Base-by-base conservation (phyloP, 2,329 filamentous ascomycete species). In the Colletotrichum sp. region DNA sequence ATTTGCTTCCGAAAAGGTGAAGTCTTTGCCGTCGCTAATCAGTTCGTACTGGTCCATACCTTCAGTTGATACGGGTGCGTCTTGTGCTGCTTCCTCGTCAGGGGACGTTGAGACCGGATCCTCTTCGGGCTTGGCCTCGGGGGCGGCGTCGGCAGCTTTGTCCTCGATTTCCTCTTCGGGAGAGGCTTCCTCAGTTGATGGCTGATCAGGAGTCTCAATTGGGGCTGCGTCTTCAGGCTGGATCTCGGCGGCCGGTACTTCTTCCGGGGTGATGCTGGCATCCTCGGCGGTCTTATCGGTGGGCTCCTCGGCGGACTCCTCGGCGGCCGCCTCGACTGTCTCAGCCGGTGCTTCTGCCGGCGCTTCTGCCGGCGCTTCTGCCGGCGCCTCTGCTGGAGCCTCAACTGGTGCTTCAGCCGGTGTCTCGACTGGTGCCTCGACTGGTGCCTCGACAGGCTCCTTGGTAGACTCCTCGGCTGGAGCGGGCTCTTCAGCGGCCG, bases 11-110 rank as follows among this genome's bases (percentile, higher is more conserved):
- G 63, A 57, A 48, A 75, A 68, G 34, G 28, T 75, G 18, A 48
- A 68, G 67, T 67, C 70, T 68, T 75, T 75, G 73, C 73, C 73
- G 57, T 75, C 73, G 60, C 73, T 68, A 12, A 73, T 75, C 36
- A 75, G 64, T 68, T 68, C 64, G 34, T 75, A 75, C 63, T 52
- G 38, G 34, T 75, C 64, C 73, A 75, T 75, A 75, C 73, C 73
- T 75, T 75, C 73, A 43, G 70, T 60, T 34, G 70, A 64, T 26
- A 73, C 30, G 24, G 36, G 30, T 43, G 32, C 57, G 18, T 64
- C 69, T 10, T 68, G 34, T 18, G 72, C 18, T 21, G 68, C 6
- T 28, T 36, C 60, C 3, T 69, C 34, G n/a, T 74, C 58, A 52
- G 6, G 43, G 43, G 43, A 13, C n/a, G 43, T 52, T 52, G 43